A percentile compares a stretch with the other conserved stretches of the same genome.
These are phyloP conservation scores for Artomyces pyxidatus DNA, from an alignment of 768 basidiomycete species.

Conservation along the genomic window DNA sequence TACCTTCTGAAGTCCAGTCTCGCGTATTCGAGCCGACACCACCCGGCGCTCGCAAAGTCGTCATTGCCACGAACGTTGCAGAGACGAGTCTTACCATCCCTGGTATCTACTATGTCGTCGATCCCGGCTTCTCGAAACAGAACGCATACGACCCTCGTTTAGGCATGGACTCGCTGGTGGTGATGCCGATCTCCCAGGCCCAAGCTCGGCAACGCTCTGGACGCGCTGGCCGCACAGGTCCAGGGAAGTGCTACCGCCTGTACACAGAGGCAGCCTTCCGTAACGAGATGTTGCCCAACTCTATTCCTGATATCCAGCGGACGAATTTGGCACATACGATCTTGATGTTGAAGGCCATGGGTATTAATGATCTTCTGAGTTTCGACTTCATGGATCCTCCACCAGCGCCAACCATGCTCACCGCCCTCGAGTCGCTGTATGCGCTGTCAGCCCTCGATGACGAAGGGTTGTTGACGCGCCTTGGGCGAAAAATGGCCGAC, in stretches of 20 bases:
- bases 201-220: conserved; percentile 94
- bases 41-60: conserved; percentile 96
- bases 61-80: conserved; percentile 99
- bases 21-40: conserved; percentile 97
- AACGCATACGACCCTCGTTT: conserved; percentile 96
- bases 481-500: conserved; percentile 99
- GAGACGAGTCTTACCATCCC: conserved; percentile 98
- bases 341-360: conserved; percentile 96
- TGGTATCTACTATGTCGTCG: conserved; percentile 98
- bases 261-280: conserved; percentile 98
- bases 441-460: conserved; percentile 95
- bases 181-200: conserved; percentile 98
- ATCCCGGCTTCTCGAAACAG: conserved; percentile 98
- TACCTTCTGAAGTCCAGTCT: conserved; percentile 97
- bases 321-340: conserved; percentile 91
- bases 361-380: conserved; percentile 92
- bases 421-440: conserved; percentile 89
- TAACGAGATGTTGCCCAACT: conserved; percentile 97
- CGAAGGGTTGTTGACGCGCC: conserved; percentile 87
- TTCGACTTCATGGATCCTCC: conserved; percentile 99
- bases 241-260: conserved; percentile 95
- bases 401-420: conserved; percentile 93
- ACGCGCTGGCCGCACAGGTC: conserved; percentile 95
- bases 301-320: conserved; percentile 96
- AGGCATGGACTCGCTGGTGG: conserved; percentile 98